Evolutionary conservation across 495 filamentous ascomycete species (phyloP), one percentile per base, ranked within the genome.

Genomic region (Aspergillus nanangensis): DNA sequence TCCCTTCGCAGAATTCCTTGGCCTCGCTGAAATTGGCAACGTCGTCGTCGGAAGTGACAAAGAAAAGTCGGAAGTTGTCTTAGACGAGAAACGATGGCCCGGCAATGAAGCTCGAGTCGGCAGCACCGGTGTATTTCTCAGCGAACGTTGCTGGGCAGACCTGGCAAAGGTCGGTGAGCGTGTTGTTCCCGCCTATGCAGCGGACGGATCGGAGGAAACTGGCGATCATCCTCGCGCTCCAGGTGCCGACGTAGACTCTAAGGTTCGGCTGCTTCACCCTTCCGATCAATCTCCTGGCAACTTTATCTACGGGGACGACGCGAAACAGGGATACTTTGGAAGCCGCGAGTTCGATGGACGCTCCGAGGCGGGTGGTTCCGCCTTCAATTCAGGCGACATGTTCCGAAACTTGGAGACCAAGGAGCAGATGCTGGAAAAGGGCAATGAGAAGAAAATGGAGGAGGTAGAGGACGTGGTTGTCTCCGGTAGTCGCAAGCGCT

Each of bases 391-490:
- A 38, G 92, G 93, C 13, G 91, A 98, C 60, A 95, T 98, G 92
- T 98, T 98, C 78, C 86, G 84, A 50, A 94, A 95, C 50, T 74
- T 96, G n/a, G 91, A 96, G 50, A 95, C 88, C 3, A 78, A 86
- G 42, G 84, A 94, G 62, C 86, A 93, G 63, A 90, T 97, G 87
- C 87, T 91, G 3, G 91, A 97, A 61, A 94, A 95, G 41, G 90
- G 87, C 50, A 92, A 95, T 53, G 87, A 94, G 45, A 88, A 89
- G 62, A 82, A 88, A 20, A 82, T 96, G 74, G 78, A 86, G 37
- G 90, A 96, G 67, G 87, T 97, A 5, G 94, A 97, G 46, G 86
- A 88, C 49, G 74, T 84, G 41, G 76, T 76, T 15, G 81, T 87
- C 44, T 90, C 87, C 35, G 74, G 81, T n/a, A 85, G 82, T 49